Base-by-base conservation (phyloP, 2,329 filamentous ascomycete genomes). In the Alternaria incomplexa region DNA sequence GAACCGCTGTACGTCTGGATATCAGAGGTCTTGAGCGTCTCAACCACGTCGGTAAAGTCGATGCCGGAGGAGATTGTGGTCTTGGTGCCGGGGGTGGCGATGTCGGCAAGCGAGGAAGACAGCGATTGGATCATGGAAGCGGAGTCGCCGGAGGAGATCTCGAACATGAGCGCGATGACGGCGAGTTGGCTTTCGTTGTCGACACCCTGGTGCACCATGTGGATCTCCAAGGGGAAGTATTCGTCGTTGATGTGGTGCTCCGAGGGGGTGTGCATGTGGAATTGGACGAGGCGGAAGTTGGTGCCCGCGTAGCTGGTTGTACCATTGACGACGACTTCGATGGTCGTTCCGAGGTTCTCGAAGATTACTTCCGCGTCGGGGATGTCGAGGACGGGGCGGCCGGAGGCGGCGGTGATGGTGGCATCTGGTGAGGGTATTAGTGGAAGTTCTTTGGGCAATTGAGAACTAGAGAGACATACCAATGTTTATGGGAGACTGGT, bases 201-300 rank as follows among this genome's bases (percentile, higher is more conserved):
- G 12, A 81, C 78, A 13, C 80, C 81, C 71, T 85, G 80, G 73
- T 87, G 88, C 44, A 89, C 87, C 82, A 89, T 86, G 79, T 90
- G 88, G 77, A 85, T 76, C 75, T 85, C 82, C 74, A 71, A 82
- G 67, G 73, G 82, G 67, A 78, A 83, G 71, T 81, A 81, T 65
- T 85, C 82, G n/a, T 80, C 78, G 58, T 79, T 74, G 59, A 88
- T 79, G 50, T 83, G 81, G 69, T 89, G 87, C 80, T 89, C 87
- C 46, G 85, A 85, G 0, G 87, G 86, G 0, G 85, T 85, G 71
- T 89, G 87, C 78, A 89, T 87, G 75, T 89, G 87, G 78, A 88
- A 88, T 67, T 89, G 87, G 50, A 77, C 77, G 13, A 88, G 79
- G 0, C 67, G 71, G 73, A 83, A 87, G 15, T 78, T 71, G 15